Conservation (phyloP, 1,284 basidiomycete genomes). For the Rhodotorula sp. region DNA sequence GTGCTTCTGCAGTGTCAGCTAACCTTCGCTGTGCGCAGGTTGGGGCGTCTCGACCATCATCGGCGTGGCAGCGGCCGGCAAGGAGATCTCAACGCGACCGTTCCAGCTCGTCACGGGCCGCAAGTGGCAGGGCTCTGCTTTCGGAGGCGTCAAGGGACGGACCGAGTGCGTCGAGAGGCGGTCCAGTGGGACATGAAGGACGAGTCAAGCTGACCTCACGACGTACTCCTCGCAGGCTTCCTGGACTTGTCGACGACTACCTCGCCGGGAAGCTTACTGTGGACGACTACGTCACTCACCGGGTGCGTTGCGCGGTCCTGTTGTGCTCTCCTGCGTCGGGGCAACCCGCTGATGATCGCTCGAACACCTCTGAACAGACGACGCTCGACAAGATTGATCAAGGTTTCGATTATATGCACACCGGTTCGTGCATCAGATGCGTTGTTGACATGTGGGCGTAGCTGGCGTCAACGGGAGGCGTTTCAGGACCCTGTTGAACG, state of each 20-base stretch:
- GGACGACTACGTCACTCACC: conserved; percentile 53
- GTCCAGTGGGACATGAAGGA: too few relatives aligned
- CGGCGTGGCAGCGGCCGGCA: conserved; percentile 67
- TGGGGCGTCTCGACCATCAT: conserved; percentile 96
- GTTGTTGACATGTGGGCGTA: conserved; percentile 42
- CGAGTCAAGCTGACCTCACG: not conserved
- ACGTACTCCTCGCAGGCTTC: conserved; percentile 28
- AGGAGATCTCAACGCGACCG: conserved; percentile 95
- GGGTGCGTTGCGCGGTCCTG: conserved; percentile 40
- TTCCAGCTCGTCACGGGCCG: conserved; percentile 82
- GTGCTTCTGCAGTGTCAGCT: too few relatives aligned
- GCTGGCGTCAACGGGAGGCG: not conserved
- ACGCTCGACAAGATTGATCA: conserved; percentile 50
- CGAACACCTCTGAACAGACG: conserved; percentile 7
- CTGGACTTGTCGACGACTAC: conserved; percentile 46
- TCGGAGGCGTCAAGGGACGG: conserved; percentile 96
- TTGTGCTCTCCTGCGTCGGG: too few relatives aligned
- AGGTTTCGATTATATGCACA: conserved; percentile 51
- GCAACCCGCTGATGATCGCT: too few relatives aligned
- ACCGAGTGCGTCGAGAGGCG: conserved; percentile 60
- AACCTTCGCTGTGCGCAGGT: conserved; percentile 52
- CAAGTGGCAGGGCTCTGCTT: conserved; percentile 92
- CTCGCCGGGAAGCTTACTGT: conserved; percentile 47
- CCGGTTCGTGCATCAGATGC: conserved; percentile 50
- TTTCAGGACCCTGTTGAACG: not conserved